Evolutionary conservation across 768 basidiomycete genomes (phyloP).

Genomic region (Artomyces pyxidatus): DNA sequence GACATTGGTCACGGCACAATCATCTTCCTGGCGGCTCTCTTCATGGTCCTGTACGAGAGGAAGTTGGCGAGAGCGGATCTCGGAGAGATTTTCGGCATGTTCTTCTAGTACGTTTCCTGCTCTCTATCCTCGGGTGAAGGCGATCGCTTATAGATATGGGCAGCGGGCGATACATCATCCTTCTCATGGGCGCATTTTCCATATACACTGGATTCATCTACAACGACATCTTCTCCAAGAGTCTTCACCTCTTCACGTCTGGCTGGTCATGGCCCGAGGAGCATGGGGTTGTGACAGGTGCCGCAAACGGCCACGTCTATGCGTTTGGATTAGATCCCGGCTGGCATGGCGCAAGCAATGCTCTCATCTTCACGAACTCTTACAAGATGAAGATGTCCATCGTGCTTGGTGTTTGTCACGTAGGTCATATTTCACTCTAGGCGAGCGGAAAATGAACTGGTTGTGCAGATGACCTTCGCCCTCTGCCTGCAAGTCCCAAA

Average conservation of each 20-base stretch:
- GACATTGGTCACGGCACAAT: conserved; percentile 95
- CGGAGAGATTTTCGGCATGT: conserved; percentile 80
- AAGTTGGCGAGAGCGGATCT: conserved; percentile 65
- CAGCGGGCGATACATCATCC: conserved; percentile 96
- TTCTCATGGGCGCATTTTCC: conserved; percentile 96
- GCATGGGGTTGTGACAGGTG: conserved; percentile 37
- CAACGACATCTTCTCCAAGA: conserved; percentile 97
- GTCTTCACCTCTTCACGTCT: conserved; percentile 79
- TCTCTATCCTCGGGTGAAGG: no score
- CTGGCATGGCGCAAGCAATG: conserved; percentile 93
- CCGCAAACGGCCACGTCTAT: conserved; percentile 66
- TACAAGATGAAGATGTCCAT: conserved; percentile 99
- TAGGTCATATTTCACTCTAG: conserved; percentile 32
- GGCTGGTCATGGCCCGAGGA: conserved; percentile 72
- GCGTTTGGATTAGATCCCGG: conserved; percentile 90
- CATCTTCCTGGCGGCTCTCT: conserved; percentile 64
- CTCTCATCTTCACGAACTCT: conserved; percentile 90
- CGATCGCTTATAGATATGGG: conserved; percentile 16
- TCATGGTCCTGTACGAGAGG: conserved; percentile 85
- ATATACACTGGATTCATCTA: conserved; percentile 96
- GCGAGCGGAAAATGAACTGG: no score
- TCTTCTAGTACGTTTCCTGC: conserved; percentile 73
- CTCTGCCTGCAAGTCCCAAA: conserved; percentile 94
- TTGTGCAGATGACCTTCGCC: conserved; percentile 90
- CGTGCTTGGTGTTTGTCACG: conserved; percentile 92